Evolutionary conservation across 2,329 filamentous ascomycete genomes (phyloP), one percentile per base, ranked within the genome.

Genomic region (Colletotrichum zoysiae): DNA sequence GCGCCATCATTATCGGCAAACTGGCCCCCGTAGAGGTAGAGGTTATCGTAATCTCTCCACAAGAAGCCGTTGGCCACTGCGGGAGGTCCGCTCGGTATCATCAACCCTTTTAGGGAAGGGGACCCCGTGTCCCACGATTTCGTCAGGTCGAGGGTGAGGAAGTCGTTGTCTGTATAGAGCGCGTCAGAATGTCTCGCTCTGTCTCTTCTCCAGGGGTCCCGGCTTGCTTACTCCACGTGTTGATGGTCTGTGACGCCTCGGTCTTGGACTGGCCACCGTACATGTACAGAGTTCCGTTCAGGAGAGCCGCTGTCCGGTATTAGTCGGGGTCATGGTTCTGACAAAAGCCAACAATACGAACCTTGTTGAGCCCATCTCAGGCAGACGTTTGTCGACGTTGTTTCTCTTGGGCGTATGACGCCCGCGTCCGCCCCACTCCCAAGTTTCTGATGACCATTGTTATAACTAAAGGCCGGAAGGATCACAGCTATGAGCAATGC

Each of bases 211-310:
- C 8, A 23, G 59, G 23, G 40, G 53, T 16, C 20, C 38, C 18
- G 14, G 16, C 53, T 2, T 51, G 77, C 87, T 76, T 85, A 92
- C 90, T 94, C 92, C 92, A 95, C 1, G 89, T 91, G 77, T 93
- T 83, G 7, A 83, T 81, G 1, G 82, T 86, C 76, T 95, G 92
- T 46, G 86, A 85, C 18, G 85, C 79, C 20, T 85, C 79, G 1
- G 84, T 87, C 61, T 86, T 92, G 18, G 89, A 87, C 75, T 92
- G 87, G 35, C 93, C 93, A 46, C 93, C 93, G 75, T 94, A 95
- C 66, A 94, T 87, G 78, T 93, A 95, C 3, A 95, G 78, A 0
- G 92, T 95, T 18, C 92, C 92, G 74, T 94, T 94, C 20, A 95
- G 85, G 46, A 92, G 78, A 4, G 93, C 89, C 73, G 85, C 89